Evolutionary conservation across 331 rosid genomes (phyloP), one percentile per base, ranked within the genome.

Genomic region (Prunus yedoensis): DNA sequence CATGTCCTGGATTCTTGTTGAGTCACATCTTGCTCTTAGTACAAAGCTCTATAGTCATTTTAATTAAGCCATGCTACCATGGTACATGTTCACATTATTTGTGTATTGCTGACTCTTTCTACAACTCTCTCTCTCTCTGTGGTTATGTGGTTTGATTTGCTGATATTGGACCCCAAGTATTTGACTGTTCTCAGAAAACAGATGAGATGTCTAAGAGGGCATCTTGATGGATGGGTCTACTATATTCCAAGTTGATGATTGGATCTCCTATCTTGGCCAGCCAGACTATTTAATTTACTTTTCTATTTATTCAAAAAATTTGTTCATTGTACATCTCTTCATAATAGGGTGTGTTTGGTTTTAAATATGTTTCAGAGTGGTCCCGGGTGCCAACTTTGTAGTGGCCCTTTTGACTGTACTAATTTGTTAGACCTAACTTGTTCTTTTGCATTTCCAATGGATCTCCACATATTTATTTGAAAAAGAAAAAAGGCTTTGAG

Each of bases 211-310:
- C 3, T 28, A 61, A 27, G 30, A 13, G 5, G 77, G 51, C 68
- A 60, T 73, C 59, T 23, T 59, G 25, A 32, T 70, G 54, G 62
- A 70, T 70, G 57, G 72, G 9, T 38, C 43, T 38, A 38, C 8
- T 13, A 43, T 53, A 21, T 5, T 57, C 65, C 49, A 54, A 38
- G 52, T 58, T 54, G 53, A 30, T 15, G 67, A 63, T 17, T 17
- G 43, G 32, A 20, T 63, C 68, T 32, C 47, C 43, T 63, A 63
- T 17, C 68, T 17, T 8, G 23, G 25, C 68, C 68, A 65, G 47
- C 28, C 70, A 38, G 17, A 18, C 30, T 20, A 61, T 60, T 27
- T 60, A 60, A 38, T 35, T 18, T 28, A 27, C 6, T 30, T 62
- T 4, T 28, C 45, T 62, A 17, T n/a, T 18, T 65, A 35, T 17